Percentiles rank a stretch among this genome's conserved stretches.
phyloP scores from a whole-genome alignment of 306 rosid species.

The Rosa multiflora region DNA sequence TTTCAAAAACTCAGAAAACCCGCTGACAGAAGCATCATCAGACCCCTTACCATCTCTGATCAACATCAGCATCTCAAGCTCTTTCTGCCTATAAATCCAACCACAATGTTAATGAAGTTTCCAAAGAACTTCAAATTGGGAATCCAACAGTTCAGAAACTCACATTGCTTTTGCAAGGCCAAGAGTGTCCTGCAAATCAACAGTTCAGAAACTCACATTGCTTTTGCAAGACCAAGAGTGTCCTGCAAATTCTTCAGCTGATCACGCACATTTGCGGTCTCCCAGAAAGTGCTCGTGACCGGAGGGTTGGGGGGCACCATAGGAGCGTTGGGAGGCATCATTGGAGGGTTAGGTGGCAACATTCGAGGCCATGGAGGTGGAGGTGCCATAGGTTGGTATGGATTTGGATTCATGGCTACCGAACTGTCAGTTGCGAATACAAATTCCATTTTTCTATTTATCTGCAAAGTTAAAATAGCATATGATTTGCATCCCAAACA shows the following conservation, averaged over 20 bases:
- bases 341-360: conserved; percentile 20
- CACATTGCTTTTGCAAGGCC: conserved; percentile 67
- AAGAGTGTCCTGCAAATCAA: too few species aligned
- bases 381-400: conserved; percentile 31
- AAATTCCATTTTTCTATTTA: conserved; percentile 88
- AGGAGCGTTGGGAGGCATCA: conserved; percentile 34
- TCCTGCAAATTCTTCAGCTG: conserved; percentile 56
- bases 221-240: conserved; percentile 60
- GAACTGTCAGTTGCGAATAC: conserved; percentile 79
- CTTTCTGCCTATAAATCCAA: conserved; percentile 55
- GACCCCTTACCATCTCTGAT: conserved; percentile 37
- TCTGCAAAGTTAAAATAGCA: conserved; percentile 49
- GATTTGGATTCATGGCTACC: conserved; percentile 46
- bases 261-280: conserved; percentile 44
- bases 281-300: conserved; percentile 64
- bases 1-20: conserved; percentile 32
- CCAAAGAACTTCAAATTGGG: background rate
- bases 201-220: conserved; percentile 44
- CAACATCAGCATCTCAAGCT: conserved; percentile 60
- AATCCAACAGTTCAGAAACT: background rate
- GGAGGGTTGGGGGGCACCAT: conserved; percentile 44
- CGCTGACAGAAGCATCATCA: conserved; percentile 21
- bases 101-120: background rate
- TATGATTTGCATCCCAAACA: conserved; percentile 17
- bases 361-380: conserved; percentile 42